Conservation (phyloP, 2,329 filamentous ascomycete genomes). For the Aureobasidium vineae region DNA sequence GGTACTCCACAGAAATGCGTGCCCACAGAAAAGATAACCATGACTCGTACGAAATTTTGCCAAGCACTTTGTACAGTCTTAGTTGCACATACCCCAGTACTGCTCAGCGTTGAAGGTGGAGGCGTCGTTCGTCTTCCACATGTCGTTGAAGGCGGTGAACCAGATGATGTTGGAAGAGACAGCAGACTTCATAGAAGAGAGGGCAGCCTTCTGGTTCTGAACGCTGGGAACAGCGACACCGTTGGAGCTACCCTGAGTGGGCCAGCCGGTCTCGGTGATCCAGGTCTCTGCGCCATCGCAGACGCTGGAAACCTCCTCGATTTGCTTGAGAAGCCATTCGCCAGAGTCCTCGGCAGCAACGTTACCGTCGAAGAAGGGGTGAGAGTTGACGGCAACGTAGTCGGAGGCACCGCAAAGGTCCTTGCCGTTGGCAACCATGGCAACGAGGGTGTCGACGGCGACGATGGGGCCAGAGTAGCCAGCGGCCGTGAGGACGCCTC, state of each 20-base stretch:
- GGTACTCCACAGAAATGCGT: slow-evolving; percentile 23
- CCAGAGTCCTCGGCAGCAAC: slow-evolving; percentile 62
- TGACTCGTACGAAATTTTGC: slow-evolving; percentile 25
- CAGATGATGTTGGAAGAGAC: slow-evolving; percentile 65
- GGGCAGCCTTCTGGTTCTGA: slow-evolving; percentile 64
- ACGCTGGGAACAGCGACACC: slow-evolving; percentile 65
- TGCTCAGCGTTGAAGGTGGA: slow-evolving; percentile 69
- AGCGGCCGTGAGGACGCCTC: slow-evolving; percentile 55
- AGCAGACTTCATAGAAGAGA: slow-evolving; percentile 61
- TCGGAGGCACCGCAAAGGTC: slow-evolving; percentile 69
- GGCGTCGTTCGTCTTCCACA: slow-evolving; percentile 68
- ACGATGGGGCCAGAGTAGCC: slow-evolving; percentile 74
- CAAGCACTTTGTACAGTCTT: slow-evolving; percentile 21
- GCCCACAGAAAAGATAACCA: slow-evolving; percentile 21
- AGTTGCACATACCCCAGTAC: slow-evolving; percentile 61
- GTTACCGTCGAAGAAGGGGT: slow-evolving; percentile 76
- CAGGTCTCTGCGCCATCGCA: slow-evolving; percentile 62
- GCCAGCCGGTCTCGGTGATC: slow-evolving; percentile 85
- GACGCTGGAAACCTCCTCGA: slow-evolving; percentile 47
- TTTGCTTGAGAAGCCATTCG: slow-evolving; percentile 61
- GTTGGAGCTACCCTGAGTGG: slow-evolving; percentile 65
- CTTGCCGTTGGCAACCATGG: slow-evolving; percentile 64
- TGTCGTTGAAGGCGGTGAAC: slow-evolving; percentile 76
- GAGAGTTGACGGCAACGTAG: slow-evolving; percentile 76
- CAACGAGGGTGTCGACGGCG: slow-evolving; percentile 74